Percentiles rank a stretch among this genome's conserved stretches.
Conservation (phyloP, 179 eudicot genomes). For the Patellifolia procumbens region DNA sequence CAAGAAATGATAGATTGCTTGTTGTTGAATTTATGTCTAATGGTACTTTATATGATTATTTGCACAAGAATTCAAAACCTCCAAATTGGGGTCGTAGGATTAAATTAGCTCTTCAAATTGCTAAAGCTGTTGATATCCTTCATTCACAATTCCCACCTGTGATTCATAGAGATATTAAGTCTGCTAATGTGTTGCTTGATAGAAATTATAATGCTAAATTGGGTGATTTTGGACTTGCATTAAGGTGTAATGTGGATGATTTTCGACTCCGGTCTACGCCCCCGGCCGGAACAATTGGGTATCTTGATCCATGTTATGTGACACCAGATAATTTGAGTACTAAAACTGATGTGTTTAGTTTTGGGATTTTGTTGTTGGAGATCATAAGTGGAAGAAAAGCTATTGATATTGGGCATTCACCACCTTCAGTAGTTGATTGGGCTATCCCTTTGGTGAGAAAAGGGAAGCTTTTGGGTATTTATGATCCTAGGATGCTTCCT, state of each 20-base stretch:
- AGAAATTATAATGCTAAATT: slow-evolving; percentile 60
- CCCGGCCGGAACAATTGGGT: slow-evolving; percentile 96
- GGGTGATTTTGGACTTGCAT: slow-evolving; percentile 88
- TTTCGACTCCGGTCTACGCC: slow-evolving; percentile 75
- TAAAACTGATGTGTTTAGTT: slow-evolving; percentile 87
- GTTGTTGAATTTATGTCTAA: slow-evolving; percentile 91
- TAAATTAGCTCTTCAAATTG: slow-evolving; percentile 60
- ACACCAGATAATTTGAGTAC: slow-evolving; percentile 91
- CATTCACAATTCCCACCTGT: slow-evolving; percentile 75
- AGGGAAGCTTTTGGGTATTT: slow-evolving; percentile 55
- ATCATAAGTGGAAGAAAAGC: slow-evolving; percentile 91
- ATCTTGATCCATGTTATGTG: slow-evolving; percentile 81
- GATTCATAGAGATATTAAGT: slow-evolving; percentile 86
- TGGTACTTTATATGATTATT: slow-evolving; percentile 71
- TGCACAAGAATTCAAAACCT: slow-evolving; percentile 54
- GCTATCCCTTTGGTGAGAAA: slow-evolving; percentile 79
- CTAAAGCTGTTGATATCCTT: slow-evolving; percentile 60
- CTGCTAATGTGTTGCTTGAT: slow-evolving; percentile 84
- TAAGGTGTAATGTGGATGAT: slow-evolving; percentile 60
- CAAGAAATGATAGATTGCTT: slow-evolving; percentile 46
- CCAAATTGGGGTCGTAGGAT: slow-evolving; percentile 80
- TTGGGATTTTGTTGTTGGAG: slow-evolving; percentile 84
- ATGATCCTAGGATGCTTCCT: slow-evolving; percentile 75
- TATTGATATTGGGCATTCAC: slow-evolving; percentile 78
- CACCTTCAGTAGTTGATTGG: slow-evolving; percentile 94